Percentiles rank a stretch among this genome's conserved stretches.
phyloP scores from a whole-genome alignment of 371 early-diverging fungal species.

The Syncephalastrum racemosum region DNA sequence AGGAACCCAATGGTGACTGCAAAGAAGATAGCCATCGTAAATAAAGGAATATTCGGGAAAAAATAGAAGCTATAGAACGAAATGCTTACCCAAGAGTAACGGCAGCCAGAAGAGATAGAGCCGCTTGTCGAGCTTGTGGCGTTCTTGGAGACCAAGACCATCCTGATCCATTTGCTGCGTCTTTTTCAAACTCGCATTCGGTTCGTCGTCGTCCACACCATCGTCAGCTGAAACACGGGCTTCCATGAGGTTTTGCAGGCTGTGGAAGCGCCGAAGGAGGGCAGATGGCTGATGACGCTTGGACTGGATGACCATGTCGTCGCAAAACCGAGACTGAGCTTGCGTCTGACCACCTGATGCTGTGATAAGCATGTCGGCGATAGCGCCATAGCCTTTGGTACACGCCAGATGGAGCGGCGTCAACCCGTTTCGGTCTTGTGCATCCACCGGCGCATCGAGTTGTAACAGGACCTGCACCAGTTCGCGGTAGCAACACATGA shows the following conservation, averaged over 20 bases:
- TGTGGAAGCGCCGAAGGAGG: conserved; percentile 21
- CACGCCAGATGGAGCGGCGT: conserved; percentile 41
- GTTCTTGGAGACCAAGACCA: conserved; percentile 24
- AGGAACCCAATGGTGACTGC: conserved; percentile 14
- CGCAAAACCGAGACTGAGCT: background rate
- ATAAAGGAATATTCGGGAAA: background rate
- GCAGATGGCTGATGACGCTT: background rate
- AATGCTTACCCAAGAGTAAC: conserved; percentile 26
- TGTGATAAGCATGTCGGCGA: conserved; percentile 57
- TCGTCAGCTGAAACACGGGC: no score
- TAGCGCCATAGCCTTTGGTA: conserved; percentile 17
- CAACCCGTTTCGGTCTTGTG: conserved; percentile 31
- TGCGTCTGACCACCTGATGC: background rate
- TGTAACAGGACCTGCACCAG: conserved; percentile 18
- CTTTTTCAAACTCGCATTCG: background rate
- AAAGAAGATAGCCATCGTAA: background rate
- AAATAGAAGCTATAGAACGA: background rate
- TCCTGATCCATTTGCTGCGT: conserved; percentile 22
- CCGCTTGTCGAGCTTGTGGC: conserved; percentile 27
- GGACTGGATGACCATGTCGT: background rate
- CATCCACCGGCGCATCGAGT: conserved; percentile 8
- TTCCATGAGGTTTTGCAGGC: conserved; percentile 5
- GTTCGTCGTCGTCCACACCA: background rate
- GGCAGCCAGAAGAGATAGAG: conserved; percentile 39
- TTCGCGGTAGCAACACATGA: conserved; percentile 17